Conservation (phyloP, 345 rosid species). For the Nasturtium officinale region DNA sequence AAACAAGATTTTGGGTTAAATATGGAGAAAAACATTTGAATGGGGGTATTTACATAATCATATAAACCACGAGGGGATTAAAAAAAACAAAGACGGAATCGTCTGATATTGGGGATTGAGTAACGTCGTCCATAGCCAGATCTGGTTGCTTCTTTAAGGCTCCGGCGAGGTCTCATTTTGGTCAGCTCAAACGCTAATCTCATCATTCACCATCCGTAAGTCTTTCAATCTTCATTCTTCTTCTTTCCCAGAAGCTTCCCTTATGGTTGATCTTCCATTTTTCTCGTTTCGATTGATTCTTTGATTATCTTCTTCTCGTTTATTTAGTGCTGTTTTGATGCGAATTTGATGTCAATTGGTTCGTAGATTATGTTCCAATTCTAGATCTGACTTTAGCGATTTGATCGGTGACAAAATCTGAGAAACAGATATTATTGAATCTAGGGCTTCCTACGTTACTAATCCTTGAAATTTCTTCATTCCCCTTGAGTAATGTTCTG, state of each 20-base stretch:
- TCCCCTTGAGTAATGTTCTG: no score
- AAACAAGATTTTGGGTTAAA: background rate
- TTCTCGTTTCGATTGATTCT: constrained; percentile 11
- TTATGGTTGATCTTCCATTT: background rate
- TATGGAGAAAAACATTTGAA: background rate
- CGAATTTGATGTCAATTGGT: background rate
- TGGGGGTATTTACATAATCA: background rate
- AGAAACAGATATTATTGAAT: background rate
- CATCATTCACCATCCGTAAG: constrained; percentile 18
- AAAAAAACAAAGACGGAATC: background rate
- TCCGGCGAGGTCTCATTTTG: constrained; percentile 26
- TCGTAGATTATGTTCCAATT: background rate
- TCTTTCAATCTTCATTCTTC: constrained; percentile 6
- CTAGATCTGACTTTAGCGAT: constrained; percentile 14
- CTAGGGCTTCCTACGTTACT: no score
- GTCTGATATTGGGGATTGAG: background rate
- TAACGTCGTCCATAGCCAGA: constrained; percentile 12
- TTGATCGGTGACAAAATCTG: background rate
- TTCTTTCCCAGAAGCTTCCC: background rate
- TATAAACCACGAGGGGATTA: background rate
- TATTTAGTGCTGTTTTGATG: background rate
- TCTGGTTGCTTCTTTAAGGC: constrained; percentile 18
- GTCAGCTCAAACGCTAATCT: constrained; percentile 2
- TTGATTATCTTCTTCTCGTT: background rate
- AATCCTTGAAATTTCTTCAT: no score